Evolutionary conservation across 768 basidiomycete genomes (phyloP), one percentile per base, ranked within the genome.

Genomic region (Roridomyces roridus): DNA sequence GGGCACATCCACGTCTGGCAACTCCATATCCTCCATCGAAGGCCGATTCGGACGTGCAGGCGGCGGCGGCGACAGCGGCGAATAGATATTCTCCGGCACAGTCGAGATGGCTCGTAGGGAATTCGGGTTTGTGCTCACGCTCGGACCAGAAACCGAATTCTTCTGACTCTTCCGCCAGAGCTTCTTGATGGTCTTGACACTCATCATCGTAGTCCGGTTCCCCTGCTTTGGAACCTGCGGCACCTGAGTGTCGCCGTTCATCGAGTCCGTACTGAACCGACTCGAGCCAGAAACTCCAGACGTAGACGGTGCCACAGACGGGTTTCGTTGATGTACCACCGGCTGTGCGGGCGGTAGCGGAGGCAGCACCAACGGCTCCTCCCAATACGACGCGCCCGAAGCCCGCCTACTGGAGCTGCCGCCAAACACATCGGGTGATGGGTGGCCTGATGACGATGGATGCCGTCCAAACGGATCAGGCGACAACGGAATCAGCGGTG

Each of bases 391-490:
- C 29, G 76, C 66, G 29, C 73, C 68, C 26, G 77, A 63, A 31
- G 72, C 70, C 52, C 61, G 62, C 44, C n/a, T 20, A 24, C 68
- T 68, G 40, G 68, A 73, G 4, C 29, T 26, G 21, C 18, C 29
- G 6, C 36, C 35, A 8, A 25, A 5, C 47, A 23, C 37, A 21
- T 20, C 24, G 18, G 24, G 10, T 2, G 9, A 6, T 24, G 14
- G 59, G 48, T 26, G 73, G 64, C 25, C 76, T 69, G 17, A 75
- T 63, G 3, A 23, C 29, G 89, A 91, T 28, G 90, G 78, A 64
- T 82, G 87, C 24, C 90, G 81, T 11, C 87, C 86, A 65, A 93
- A 92, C 24, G 91, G 91, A 72, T 93, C 91, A 8, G 91, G 89
- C 10, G 90, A 89, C n/a, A 92, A 75, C 35, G 92, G 92, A 51